These are phyloP conservation scores for Cystobasidium ongulense DNA, from an alignment of 768 basidiomycete species.

Conservation along the genomic window DNA sequence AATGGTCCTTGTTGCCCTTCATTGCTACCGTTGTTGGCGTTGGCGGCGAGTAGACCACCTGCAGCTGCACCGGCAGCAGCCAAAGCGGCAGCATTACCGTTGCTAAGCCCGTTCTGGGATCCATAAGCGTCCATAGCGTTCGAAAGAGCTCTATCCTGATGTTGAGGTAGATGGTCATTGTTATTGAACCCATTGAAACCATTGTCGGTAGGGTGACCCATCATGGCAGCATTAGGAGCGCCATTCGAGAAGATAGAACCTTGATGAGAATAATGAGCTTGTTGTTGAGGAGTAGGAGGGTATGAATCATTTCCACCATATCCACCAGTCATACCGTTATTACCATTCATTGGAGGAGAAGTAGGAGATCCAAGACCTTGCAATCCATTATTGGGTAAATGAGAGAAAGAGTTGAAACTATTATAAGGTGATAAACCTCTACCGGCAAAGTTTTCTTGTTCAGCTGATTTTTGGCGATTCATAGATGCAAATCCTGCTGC, in stretches of 20 bases:
- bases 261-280: constrained; percentile 1
- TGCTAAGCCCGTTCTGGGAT: neutral
- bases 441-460: constrained; percentile 3
- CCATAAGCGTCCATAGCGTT: neutral
- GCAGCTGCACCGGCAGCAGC: constrained; percentile 4
- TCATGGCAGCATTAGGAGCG: neutral
- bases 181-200: neutral
- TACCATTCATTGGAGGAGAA: neutral
- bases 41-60: neutral
- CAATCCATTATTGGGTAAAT: neutral
- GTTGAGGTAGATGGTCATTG: neutral
- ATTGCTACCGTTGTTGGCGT: neutral
- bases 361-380: neutral
- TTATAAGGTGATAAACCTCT: constrained; percentile 13
- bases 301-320: constrained; percentile 5
- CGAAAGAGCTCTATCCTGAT: neutral
- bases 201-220: neutral
- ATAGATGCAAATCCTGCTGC: neutral
- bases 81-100: neutral
- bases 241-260: neutral
- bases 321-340: too few relatives aligned
- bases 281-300: constrained; percentile 5
- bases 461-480: neutral
- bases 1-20: constrained; percentile 34
- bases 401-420: neutral